Evolutionary conservation across 805 yeast genomes (phyloP), one percentile per base, ranked within the genome.

Genomic region (Zygoascus flipseniorum): DNA sequence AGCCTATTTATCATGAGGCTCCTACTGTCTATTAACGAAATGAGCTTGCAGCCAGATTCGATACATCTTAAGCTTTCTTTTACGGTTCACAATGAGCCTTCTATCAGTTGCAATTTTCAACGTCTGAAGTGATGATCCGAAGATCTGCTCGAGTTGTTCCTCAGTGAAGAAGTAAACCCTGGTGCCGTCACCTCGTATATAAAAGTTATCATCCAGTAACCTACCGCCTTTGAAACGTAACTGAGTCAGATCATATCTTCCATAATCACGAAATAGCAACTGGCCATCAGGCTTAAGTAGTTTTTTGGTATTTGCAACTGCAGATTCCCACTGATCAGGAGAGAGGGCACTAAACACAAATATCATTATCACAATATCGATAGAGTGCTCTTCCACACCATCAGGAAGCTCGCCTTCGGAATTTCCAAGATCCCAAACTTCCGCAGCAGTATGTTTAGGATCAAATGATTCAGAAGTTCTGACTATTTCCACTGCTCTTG

Each of bases 111-210:
- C 98, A 43, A 93, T 84, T 65, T 78, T 84, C 42, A 74, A 78
- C 58, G 86, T 92, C n/a, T 64, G 67, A 63, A 92, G 89, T 5
- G 76, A 73, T 28, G 69, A 64, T 14, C 82, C 77, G 66, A 92
- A 93, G 2, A 92, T 86, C 46, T 77, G 72, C 56, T 86, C 75
- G 54, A 92, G 69, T 70, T 93, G 97, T 55, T 92, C 96, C 66
- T 92, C 98, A 1, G 96, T 88, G 73, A 93, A 93, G 72, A 93
- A 93, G 68, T 93, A 93, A 11, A 93, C 99, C 61, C 99, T 76
- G 0, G 99, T 93, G 48, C 99, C 99, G 67, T 93, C 99, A 41
- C 99, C 99, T 64, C 99, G 80, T 41, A 90, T 89, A 69, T 93
- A 93, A 65, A 93, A 93, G 69, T 93, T 90, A 53, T 92, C 97